Evolutionary conservation across 352 stramenopile genomes (phyloP), one percentile per base, ranked within the genome.

Genomic region (Phytophthora fragariaefolia): DNA sequence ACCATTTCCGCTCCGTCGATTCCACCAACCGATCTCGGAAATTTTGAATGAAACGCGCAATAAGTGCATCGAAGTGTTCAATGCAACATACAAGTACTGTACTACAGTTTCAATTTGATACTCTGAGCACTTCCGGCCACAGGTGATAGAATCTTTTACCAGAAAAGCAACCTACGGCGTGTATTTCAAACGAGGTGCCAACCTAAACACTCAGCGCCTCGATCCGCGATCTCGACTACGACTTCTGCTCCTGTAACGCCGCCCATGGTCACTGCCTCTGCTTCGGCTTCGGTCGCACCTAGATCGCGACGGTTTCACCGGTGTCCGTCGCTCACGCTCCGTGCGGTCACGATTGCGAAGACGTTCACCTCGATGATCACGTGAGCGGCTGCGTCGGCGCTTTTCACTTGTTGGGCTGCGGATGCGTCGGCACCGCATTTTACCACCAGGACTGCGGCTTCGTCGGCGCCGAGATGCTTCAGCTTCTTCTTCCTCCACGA

Each of bases 401-500:
- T 74, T 52, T 13, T 55, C 53, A 57, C 48, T 55, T 36, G 34
- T 6, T 46, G 32, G 26, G 13, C 45, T 32, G 43, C 34, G 17
- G 36, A 67, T 68, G 17, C 40, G 57, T 32, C 52, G 58, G 46
- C 30, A n/a, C n/a, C 55, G 64, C 13, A 71, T 50, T 17, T 57
- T 47, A 51, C 47, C 54, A 40, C 27, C 12, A 49, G 30, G 24
- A n/a, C 43, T 28, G 36, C 34, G n/a, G 38, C 67, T 69, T n/a
- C 43, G 58, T 32, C 54, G 55, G 36, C 32, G 65, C 9, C 49
- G 58, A 23, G 57, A 45, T 15, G 36, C 49, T 9, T 22, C 42
- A 27, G 26, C 38, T 63, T 78, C 63, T 13, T 87, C 76, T 61
- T 89, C 77, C 5, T 75, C 71, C 7, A 90, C 73, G 1, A 90